Evolutionary conservation across 2,329 filamentous ascomycete species (phyloP), one percentile per base, ranked within the genome.

Genomic region (Orbilia brochopaga): DNA sequence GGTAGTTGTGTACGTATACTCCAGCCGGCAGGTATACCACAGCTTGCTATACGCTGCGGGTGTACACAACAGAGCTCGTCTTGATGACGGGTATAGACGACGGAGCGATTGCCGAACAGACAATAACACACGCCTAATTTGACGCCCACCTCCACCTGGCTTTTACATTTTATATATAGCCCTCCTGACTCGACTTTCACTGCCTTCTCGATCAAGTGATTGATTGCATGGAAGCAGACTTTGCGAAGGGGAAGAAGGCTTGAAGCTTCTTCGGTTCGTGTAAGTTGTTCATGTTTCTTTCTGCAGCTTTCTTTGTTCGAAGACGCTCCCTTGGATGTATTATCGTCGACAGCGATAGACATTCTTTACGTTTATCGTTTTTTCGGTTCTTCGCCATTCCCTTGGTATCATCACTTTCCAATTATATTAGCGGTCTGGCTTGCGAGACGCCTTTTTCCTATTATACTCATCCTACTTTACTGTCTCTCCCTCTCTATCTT

Each of bases 161-260:
- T 63, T 35, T 27, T 13, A 44, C 48, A 5, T 55, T 52, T 32
- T 10, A 50, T 35, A 30, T 35, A 35, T 51, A 50, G 17, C 51
- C 21, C 4, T 61, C 48, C 51, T 35, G 52, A 13, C 10, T 19
- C 52, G 24, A 54, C 69, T 57, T 70, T 64, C 53, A 70, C 44
- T 64, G 59, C 23, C 53, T 55, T 64, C 66, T 19, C 32, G 53
- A 50, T 60, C 37, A 50, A 70, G 19, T 51, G 46, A 40, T 19
- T 19, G 17, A 19, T 8, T 37, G 35, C n/a, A 44, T 27, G 57
- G 13, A 40, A 21, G 27, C 21, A 24, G 50, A 60, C 58, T 17
- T 70, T 70, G 65, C 65, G 62, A 62, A 51, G 51, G 42, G 37
- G 40, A 56, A 37, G 55, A 46, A 70, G 40, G 66, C 66, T 64